phyloP scores from a whole-genome alignment of 768 basidiomycete species.

The Suillus cothurnatus region DNA sequence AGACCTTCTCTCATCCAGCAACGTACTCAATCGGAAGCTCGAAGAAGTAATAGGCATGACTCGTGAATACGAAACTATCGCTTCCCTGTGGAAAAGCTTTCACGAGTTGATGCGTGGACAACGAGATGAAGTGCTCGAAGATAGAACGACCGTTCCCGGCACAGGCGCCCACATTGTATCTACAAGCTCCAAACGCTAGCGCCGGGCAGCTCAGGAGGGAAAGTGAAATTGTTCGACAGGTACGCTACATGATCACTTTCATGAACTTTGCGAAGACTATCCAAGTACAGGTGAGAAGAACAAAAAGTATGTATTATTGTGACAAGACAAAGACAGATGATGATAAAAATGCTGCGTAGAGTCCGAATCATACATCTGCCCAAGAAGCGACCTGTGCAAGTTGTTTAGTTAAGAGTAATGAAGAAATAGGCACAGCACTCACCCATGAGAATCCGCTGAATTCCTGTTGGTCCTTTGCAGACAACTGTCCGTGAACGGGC shows the following conservation, averaged over 20 bases:
- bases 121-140: slow-evolving; percentile 34
- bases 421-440: slow-evolving; percentile 2
- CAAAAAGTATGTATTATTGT: slow-evolving; percentile 35
- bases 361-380: slow-evolving; percentile 55
- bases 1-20: slow-evolving; percentile 81
- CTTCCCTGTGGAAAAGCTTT: slow-evolving; percentile 81
- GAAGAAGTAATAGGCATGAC: slow-evolving; percentile 94
- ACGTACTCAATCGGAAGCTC: slow-evolving; percentile 85
- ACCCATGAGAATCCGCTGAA: slow-evolving; percentile 99
- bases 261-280: slow-evolving; percentile 34
- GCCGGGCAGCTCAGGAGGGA: neutral
- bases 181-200: slow-evolving; percentile 28
- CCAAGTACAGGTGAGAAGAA: slow-evolving; percentile 39
- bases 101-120: slow-evolving; percentile 72
- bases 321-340: slow-evolving; percentile 33
- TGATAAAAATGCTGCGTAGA: slow-evolving; percentile 28
- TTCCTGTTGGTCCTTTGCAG: slow-evolving; percentile 87
- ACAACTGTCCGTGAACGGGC: slow-evolving; percentile 93
- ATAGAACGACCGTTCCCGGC: slow-evolving; percentile 52
- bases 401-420: neutral
- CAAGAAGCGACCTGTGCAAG: slow-evolving; percentile 44
- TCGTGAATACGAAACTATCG: slow-evolving; percentile 88
- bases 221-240: slow-evolving; percentile 8
- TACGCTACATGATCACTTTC: slow-evolving; percentile 23
- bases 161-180: slow-evolving; percentile 69